A percentile compares a stretch with the other conserved stretches of the same genome.
phyloP scores from a whole-genome alignment of 768 basidiomycete genomes.

The Mrakia gelida region DNA sequence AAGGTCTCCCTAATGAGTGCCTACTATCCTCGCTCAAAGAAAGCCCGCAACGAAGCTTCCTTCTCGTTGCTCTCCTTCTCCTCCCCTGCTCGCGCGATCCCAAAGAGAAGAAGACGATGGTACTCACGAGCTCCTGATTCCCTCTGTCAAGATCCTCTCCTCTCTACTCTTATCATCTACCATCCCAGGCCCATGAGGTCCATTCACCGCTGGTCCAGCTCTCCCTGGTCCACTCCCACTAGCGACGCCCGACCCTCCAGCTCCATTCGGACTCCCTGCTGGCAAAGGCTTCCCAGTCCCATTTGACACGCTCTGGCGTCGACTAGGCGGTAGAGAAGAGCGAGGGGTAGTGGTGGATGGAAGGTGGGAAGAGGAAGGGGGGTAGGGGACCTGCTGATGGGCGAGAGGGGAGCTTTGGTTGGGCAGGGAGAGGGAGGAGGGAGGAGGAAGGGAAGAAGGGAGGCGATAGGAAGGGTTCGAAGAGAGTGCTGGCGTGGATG shows the following conservation, averaged over 20 bases:
- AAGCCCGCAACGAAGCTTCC: background rate
- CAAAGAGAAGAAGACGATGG: too few relatives aligned
- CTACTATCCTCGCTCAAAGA: too few relatives aligned
- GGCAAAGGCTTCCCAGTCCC: background rate
- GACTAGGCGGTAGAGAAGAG: too few relatives aligned
- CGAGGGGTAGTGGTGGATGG: background rate
- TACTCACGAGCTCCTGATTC: conserved; percentile 6
- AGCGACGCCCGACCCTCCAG: background rate
- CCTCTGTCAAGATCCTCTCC: conserved; percentile 4
- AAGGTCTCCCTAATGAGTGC: too few relatives aligned
- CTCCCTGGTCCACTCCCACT: background rate
- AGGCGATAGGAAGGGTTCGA: too few relatives aligned
- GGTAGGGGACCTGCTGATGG: background rate
- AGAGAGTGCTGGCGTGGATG: background rate
- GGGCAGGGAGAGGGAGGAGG: background rate
- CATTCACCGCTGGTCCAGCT: background rate
- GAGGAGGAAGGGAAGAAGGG: background rate
- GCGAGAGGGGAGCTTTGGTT: background rate
- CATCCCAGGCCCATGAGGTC: background rate
- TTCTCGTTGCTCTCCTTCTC: background rate
- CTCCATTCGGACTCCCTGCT: background rate
- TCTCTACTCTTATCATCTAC: background rate
- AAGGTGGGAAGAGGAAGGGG: background rate
- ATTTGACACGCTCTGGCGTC: background rate
- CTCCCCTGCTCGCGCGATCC: background rate